These are phyloP conservation scores for Zasmidium citrigriseum DNA, from an alignment of 2,329 filamentous ascomycete species.

Conservation along the genomic window DNA sequence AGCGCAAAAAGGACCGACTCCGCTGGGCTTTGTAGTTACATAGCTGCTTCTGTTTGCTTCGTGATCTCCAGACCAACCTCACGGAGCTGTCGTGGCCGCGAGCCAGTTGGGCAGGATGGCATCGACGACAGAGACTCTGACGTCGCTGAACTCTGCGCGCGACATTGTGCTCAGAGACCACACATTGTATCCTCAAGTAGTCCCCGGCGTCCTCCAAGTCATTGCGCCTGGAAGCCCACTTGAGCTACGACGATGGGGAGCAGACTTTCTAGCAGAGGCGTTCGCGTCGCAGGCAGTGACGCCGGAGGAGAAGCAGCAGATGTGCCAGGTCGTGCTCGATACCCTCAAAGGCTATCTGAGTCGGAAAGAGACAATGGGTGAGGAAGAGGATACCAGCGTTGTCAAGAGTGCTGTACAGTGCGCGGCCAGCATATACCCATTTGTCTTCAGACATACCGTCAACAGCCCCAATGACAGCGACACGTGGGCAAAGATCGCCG, in stretches of 20 bases:
- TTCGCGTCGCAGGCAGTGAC: conserved; percentile 88
- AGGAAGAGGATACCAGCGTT: conserved; percentile 73
- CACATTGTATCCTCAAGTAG: conserved; percentile 85
- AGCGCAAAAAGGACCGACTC: conserved; percentile 9
- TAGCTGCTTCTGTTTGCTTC: conserved; percentile 26
- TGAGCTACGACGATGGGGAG: conserved; percentile 90
- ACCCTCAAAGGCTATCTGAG: conserved; percentile 60
- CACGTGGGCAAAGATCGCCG: conserved; percentile 83
- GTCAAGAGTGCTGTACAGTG: conserved; percentile 85
- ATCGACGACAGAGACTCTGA: conserved; percentile 66
- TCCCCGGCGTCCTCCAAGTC: conserved; percentile 90
- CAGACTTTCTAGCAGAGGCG: conserved; percentile 92
- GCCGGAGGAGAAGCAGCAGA: conserved; percentile 73
- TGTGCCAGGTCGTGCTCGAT: conserved; percentile 70
- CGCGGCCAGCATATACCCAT: conserved; percentile 87
- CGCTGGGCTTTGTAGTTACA: conserved; percentile 24
- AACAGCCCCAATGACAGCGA: conserved; percentile 78
- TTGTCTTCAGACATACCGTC: conserved; percentile 89
- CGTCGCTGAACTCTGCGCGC: conserved; percentile 86
- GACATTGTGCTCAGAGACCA: conserved; percentile 85
- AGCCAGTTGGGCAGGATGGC: conserved; percentile 25
- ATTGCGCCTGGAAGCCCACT: conserved; percentile 73
- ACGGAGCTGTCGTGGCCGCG: conserved; percentile 6
- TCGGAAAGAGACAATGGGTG: conserved; percentile 51
- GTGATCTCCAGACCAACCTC: conserved; percentile 20